These are phyloP conservation scores for Populus tremula DNA, from an alignment of 345 rosid species.

Conservation along the genomic window DNA sequence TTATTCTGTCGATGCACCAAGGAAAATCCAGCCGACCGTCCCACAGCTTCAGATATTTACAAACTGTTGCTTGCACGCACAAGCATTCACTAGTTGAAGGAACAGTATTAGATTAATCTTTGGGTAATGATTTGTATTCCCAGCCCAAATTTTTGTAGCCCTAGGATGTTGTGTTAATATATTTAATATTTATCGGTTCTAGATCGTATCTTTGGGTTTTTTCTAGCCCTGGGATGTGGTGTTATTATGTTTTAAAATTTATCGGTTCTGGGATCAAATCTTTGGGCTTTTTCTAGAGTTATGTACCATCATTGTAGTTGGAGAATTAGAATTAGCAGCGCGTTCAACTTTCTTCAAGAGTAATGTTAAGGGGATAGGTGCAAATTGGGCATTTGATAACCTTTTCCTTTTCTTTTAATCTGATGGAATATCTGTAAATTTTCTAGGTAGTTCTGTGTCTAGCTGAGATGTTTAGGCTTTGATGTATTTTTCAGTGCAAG, in stretches of 20 bases:
- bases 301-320: neutral
- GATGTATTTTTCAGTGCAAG: neutral
- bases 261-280: constrained; percentile 12
- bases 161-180: constrained; percentile 13
- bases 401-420: neutral
- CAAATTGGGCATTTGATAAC: neutral
- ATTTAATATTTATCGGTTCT: constrained; percentile 8
- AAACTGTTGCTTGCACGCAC: constrained; percentile 39
- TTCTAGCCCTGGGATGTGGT: neutral
- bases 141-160: constrained; percentile 27
- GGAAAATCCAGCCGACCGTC: constrained; percentile 67
- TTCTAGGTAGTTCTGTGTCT: constrained; percentile 4
- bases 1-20: constrained; percentile 64
- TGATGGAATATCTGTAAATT: constrained; percentile 17
- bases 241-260: neutral
- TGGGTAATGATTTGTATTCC: constrained; percentile 5
- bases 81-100: constrained; percentile 19
- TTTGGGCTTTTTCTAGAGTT: constrained; percentile 9
- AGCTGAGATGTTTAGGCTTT: neutral
- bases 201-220: constrained; percentile 21
- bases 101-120: constrained; percentile 10
- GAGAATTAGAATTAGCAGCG: constrained; percentile 8
- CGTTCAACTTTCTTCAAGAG: neutral
- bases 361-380: neutral
- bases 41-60: constrained; percentile 56